phyloP scores from a whole-genome alignment of 1,284 basidiomycete genomes.

The Tylopilus sp. region DNA sequence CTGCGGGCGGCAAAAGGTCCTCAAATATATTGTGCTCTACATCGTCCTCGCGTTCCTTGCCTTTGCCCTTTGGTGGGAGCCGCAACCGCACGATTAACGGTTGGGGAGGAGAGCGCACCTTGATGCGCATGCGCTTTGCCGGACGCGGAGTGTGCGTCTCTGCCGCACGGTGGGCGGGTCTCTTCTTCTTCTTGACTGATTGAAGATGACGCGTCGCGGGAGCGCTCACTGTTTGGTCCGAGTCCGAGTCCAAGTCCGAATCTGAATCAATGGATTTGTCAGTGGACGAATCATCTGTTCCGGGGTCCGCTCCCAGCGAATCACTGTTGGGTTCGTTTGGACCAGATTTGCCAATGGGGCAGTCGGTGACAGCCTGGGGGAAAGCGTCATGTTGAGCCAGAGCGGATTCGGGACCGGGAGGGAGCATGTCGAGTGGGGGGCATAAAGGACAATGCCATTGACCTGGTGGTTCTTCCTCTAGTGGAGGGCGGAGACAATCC shows the following conservation, averaged over 20 bases:
- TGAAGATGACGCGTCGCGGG: conserved; percentile 11
- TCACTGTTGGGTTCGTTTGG: conserved; percentile 4
- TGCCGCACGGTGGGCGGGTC: conserved; percentile 24
- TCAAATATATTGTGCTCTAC: conserved; percentile 69
- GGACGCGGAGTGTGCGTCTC: conserved; percentile 29
- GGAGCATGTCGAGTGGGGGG: conserved; percentile 33
- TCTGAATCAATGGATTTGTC: conserved; percentile 33
- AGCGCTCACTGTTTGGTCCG: conserved; percentile 21
- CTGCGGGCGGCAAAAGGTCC: conserved; percentile 64
- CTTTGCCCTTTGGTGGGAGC: conserved; percentile 54
- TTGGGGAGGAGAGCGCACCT: conserved; percentile 35
- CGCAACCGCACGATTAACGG: conserved; percentile 49
- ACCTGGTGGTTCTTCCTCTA: conserved; percentile 68
- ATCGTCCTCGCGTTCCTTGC: conserved; percentile 57
- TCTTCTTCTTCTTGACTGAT: conserved; percentile 29
- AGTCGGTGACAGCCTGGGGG: conserved; percentile 2
- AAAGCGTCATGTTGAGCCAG: conserved; percentile 9
- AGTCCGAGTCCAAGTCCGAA: conserved; percentile 30
- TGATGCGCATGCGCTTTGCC: conserved; percentile 40
- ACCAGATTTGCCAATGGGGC: conserved; percentile 6
- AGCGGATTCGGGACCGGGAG: conserved; percentile 18
- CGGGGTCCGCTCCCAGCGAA: conserved; percentile 10
- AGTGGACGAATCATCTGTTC: conserved; percentile 22
- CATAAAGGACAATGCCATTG: conserved; percentile 72
- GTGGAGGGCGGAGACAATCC: conserved; percentile 76